Base-by-base conservation (phyloP, 257 asterid genomes). In the Solanum pinnatisectum region DNA sequence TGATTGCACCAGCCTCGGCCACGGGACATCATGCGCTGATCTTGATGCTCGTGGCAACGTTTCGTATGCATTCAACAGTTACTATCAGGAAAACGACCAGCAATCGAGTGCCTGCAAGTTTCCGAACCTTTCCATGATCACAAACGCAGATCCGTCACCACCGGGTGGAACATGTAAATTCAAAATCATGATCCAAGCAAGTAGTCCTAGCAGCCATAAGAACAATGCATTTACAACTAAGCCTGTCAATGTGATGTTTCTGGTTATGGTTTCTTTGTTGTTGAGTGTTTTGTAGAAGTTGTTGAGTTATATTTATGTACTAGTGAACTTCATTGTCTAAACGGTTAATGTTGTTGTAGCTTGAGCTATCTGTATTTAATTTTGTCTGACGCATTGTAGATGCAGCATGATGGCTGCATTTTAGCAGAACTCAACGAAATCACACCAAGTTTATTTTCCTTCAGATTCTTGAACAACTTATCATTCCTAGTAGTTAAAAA, bases 1-100 rank as follows among this genome's bases (percentile, higher is more conserved):
- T 4, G 98, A 95, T 86, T 95, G 98, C 92, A 95, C 98, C 5
- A 92, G 95, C 46, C 93, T 95, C 3, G 98, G 97, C 7, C 91
- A 86, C 4, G 93, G 95, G 8, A 88, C 93, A 30, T 95, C 98
- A 2, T 95, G 98, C 36, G 84, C 89, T 32, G 90, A 89, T 87
- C 68, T 95, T 83, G 93, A 94, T 63, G 91, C 90, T 1, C 88
- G 70, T 22, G 91, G 91, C 83, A 95, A 95, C 82, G 84, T 93
- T 70, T 95, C 98, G 4, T 93, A 90, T 79, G 98, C 98, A 4
- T 95, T 93, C 71, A 94, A 95, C 84, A 94, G 95, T 87, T 95
- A 95, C 77, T 95, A 92, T 91, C 98, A 95, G 92, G 90, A 74
- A 30, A 86, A 86, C 4, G 79, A 94, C 83, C 98, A 95, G 93